Conservation (phyloP, 1,284 basidiomycete genomes). For the Malassezia pachydermatis region DNA sequence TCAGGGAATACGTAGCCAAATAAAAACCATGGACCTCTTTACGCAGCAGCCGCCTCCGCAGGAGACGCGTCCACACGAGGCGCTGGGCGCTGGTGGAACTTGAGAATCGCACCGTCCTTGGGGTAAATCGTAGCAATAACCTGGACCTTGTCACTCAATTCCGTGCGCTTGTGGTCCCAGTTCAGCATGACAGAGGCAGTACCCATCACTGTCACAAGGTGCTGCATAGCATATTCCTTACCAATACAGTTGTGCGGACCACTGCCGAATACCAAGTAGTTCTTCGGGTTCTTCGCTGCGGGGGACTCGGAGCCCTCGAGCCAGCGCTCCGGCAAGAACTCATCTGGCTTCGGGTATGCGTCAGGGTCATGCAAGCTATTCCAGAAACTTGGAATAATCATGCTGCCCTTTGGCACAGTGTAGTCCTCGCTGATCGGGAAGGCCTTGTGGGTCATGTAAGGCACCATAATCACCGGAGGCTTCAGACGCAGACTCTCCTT, state of each 20-base stretch:
- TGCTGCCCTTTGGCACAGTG: constrained; percentile 78
- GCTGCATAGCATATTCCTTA: constrained; percentile 82
- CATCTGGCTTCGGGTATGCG: constrained; percentile 77
- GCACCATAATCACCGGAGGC: constrained; percentile 69
- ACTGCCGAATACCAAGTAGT: constrained; percentile 89
- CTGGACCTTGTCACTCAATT: constrained; percentile 63
- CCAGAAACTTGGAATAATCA: constrained; percentile 96
- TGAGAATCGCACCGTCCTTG: constrained; percentile 75
- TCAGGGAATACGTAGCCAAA: too few species aligned
- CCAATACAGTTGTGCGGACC: constrained; percentile 78
- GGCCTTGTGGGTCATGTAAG: constrained; percentile 76
- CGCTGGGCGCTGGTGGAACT: constrained; percentile 52
- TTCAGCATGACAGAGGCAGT: constrained; percentile 72
- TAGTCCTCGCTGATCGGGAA: constrained; percentile 86
- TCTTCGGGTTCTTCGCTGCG: constrained; percentile 77
- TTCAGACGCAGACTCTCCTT: constrained; percentile 82
- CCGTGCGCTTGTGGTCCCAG: constrained; percentile 78
- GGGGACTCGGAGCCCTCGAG: constrained; percentile 63
- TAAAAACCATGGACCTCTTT: too few species aligned
- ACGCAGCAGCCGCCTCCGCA: constrained; percentile 31
- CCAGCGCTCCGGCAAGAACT: constrained; percentile 83
- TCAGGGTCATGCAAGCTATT: constrained; percentile 75
- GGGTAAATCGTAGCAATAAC: constrained; percentile 63
- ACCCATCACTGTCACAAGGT: constrained; percentile 75
- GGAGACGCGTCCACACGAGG: constrained; percentile 30